Evolutionary conservation across 441 rosid species (phyloP), one percentile per base, ranked within the genome.

Genomic region (Gossypium gossypioides): DNA sequence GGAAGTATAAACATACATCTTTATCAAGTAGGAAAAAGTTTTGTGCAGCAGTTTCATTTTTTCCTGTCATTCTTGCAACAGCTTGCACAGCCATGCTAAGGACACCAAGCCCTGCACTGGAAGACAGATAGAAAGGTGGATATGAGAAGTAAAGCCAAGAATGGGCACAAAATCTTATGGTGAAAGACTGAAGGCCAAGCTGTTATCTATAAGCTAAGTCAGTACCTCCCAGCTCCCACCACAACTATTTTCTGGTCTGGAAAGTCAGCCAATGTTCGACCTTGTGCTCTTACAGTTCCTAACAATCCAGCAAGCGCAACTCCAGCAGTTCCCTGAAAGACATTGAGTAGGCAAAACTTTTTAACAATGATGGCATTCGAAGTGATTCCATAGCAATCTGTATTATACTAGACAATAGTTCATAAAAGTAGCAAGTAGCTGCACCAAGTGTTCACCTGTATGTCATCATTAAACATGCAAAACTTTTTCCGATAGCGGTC

Each of bases 201-300:
- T n/a, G 16, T 15, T 16, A 16, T 68, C 18, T 51, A 10, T 51
- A 51, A 51, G 16, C 52, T 29, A 27, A 68, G 40, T 68, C 34
- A 79, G 72, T 85, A 95, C 99, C 99, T 95, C 76, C 99, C 99
- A 80, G 99, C 99, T 84, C 99, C 99, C 71, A 87, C 99, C 70
- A 95, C 97, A 57, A 95, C 99, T 76, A 95, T 92, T 87, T 92
- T 95, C 84, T 95, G 99, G 71, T 92, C 87, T 55, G 80, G 82
- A 75, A 91, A 95, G 80, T 95, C 97, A 0, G 91, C 82, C 79
- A 91, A 74, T 27, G 97, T 86, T 25, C 77, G 87, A 60, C 99
- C 99, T 87, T 95, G 99, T 54, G 99, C 88, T 85, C 99, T 91
- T 37, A 87, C 97, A 71, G 93, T 71, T 81, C 99, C 98, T 81